Evolutionary conservation across 2,329 filamentous ascomycete genomes (phyloP), one percentile per base, ranked within the genome.

Genomic region (Tolypocladium inflatum): DNA sequence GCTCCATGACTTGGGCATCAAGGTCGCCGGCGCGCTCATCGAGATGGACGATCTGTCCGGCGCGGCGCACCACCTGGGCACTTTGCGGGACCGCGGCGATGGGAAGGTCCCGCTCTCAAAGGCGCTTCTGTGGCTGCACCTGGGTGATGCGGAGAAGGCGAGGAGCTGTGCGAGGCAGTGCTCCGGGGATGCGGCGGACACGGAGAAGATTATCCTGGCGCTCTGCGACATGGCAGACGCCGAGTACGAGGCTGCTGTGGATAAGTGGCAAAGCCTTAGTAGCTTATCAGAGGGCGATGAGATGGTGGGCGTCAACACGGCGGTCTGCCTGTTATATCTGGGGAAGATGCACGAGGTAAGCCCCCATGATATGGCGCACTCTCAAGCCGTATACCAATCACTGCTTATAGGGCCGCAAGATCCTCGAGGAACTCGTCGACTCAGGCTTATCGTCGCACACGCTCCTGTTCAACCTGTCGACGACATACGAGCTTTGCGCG

Each of bases 11-110:
- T 77, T 97, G 2, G 92, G 91, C 0, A 77, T 88, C 51, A 75
- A 80, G 58, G 83, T 88, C 1, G 83, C 83, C 0, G 80, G 82
- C 17, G 86, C 87, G 0, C 74, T 94, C 35, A 80, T 93, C 7
- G 89, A 94, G 71, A 95, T 97, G 86, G 90, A 91, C 10, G 93
- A 99, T 68, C 70, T 95, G 0, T 84, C 89, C 2, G 90, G 89
- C 5, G 94, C 93, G 0, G 84, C 81, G 1, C 78, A 87, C 37
- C 91, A 95, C 65, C 75, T 99, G 2, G 76, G 78, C 23, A 84
- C 79, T 4, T 71, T 96, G 17, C 74, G 69, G 55, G 71, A 69
- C 19, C 64, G 68, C 3, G 66, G 72, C 23, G 66, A 75, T 64
- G 68, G 71, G 23, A 73, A 75, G 70, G 64, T 80, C 60, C 71